Base-by-base conservation (phyloP, 192 early-diverging fungal species). In the Coemansia brasiliensis region DNA sequence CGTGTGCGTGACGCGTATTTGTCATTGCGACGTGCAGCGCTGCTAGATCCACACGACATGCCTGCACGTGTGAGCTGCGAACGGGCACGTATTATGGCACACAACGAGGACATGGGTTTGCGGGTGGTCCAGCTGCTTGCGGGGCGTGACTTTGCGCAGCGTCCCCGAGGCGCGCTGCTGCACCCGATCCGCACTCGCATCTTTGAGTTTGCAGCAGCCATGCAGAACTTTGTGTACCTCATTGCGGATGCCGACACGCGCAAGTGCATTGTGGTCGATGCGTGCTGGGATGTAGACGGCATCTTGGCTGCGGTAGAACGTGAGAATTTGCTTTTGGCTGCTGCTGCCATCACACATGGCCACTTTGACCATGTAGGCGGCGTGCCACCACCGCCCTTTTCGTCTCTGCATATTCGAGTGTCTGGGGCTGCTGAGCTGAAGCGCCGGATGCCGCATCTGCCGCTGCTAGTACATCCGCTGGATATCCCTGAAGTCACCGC, bases 281-380 rank as follows among this genome's bases (percentile, higher is more conserved):
- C 92, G 81, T 95, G 93, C 79, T 95, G 94, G 94, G 94, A 95
- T 66, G 79, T 94, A 26, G 91, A 94, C 65, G 92, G 89, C 3
- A 87, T 95, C 35, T 22, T 88, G 37, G 82, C 78, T 16, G 82
- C 80, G 39, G 55, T 89, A 7, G 70, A 85, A 59, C 63, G 76
- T 35, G 69, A 83, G 59, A 75, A 80, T 6, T 80, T 89, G 59
- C 83, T 83, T 22, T 64, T 96, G 21, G 90, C 90, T 0, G 92
- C 84, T 0, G 85, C 83, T 8, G 75, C 87, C 16, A 80, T 94
- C 5, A 94, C 92, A 5, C 93, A 95, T 58, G 83, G 84, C 32
- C 94, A 95, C 67, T 85, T 94, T 53, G 94, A 95, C 79, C 94
- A 89, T 48, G 85, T 87, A 0, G 94, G 94, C 26, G 92, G 92